Evolutionary conservation across 106 monocot species (phyloP).

Genomic region (Posidonia australis): DNA sequence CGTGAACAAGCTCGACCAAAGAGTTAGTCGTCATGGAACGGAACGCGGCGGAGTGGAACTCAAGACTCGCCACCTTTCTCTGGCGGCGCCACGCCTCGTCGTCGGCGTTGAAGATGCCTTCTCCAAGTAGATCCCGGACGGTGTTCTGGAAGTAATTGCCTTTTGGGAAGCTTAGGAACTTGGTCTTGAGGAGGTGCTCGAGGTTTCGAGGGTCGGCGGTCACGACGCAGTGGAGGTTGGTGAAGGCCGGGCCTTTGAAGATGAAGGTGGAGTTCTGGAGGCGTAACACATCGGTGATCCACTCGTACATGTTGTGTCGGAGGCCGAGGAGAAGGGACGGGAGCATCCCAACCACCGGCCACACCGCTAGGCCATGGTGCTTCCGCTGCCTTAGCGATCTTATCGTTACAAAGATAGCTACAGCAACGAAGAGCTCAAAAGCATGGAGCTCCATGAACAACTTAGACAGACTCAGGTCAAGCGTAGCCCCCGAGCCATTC

Average conservation of each 20-base stretch:
- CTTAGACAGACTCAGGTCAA: background rate
- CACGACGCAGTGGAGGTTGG: constrained; percentile 69
- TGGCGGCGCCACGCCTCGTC: constrained; percentile 74
- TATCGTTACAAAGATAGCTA: constrained; percentile 56
- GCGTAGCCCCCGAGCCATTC: background rate
- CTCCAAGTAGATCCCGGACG: constrained; percentile 62
- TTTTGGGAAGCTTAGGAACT: constrained; percentile 79
- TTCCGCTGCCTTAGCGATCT: constrained; percentile 52
- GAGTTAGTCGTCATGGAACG: constrained; percentile 55
- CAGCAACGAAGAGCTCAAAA: constrained; percentile 49
- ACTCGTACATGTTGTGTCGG: constrained; percentile 65
- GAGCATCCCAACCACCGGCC: constrained; percentile 84
- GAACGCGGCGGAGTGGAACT: constrained; percentile 90
- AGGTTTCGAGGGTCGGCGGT: constrained; percentile 87
- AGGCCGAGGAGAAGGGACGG: constrained; percentile 68
- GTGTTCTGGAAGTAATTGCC: constrained; percentile 60
- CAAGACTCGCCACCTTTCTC: constrained; percentile 63
- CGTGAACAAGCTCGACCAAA: constrained; percentile 64
- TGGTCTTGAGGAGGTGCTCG: constrained; percentile 83
- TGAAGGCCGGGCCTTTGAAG: constrained; percentile 63
- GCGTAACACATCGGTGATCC: constrained; percentile 60
- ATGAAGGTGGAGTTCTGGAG: constrained; percentile 57
- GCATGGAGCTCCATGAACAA: constrained; percentile 37
- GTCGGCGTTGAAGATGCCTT: constrained; percentile 82
- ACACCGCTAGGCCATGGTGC: constrained; percentile 45